phyloP scores from a whole-genome alignment of 2,329 filamentous ascomycete genomes.

The Monosporascus sp. region DNA sequence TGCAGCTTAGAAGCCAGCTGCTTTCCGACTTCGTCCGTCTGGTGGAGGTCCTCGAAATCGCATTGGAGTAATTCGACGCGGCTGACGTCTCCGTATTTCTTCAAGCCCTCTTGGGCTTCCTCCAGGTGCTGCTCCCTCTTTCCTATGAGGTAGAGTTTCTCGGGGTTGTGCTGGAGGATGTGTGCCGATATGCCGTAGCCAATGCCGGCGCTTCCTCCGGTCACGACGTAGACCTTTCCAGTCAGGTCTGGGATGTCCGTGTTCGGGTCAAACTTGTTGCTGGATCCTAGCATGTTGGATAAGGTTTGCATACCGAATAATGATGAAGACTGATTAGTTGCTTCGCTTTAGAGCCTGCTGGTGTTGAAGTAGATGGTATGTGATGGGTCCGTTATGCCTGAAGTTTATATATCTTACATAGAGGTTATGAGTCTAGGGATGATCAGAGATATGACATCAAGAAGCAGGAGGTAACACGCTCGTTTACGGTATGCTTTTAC shows the following conservation, averaged over 20 bases:
- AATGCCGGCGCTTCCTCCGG: slow-evolving; percentile 43
- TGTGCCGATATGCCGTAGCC: slow-evolving; percentile 47
- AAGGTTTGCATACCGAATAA: neutral
- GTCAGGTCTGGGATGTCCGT: slow-evolving; percentile 16
- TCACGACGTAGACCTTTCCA: slow-evolving; percentile 37
- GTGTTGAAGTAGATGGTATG: no score
- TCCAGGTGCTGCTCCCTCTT: slow-evolving; percentile 43
- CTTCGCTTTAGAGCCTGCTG: neutral
- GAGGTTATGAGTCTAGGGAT: no score
- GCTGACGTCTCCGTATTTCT: slow-evolving; percentile 37
- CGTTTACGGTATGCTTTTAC: no score
- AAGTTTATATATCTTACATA: no score
- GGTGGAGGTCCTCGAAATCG: slow-evolving; percentile 39
- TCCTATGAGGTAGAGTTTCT: slow-evolving; percentile 41
- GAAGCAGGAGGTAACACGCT: no score
- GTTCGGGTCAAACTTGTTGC: slow-evolving; percentile 16
- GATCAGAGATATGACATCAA: no score
- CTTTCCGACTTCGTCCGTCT: slow-evolving; percentile 39
- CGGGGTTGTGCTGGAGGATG: slow-evolving; percentile 42
- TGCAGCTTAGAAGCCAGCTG: slow-evolving; percentile 33
- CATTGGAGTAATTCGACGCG: slow-evolving; percentile 39
- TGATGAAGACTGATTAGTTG: neutral
- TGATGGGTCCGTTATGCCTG: no score
- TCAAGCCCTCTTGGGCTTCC: slow-evolving; percentile 35
- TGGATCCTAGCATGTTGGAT: slow-evolving; percentile 10